phyloP scores from a whole-genome alignment of 306 rosid species.

The Quercus bicolor region DNA sequence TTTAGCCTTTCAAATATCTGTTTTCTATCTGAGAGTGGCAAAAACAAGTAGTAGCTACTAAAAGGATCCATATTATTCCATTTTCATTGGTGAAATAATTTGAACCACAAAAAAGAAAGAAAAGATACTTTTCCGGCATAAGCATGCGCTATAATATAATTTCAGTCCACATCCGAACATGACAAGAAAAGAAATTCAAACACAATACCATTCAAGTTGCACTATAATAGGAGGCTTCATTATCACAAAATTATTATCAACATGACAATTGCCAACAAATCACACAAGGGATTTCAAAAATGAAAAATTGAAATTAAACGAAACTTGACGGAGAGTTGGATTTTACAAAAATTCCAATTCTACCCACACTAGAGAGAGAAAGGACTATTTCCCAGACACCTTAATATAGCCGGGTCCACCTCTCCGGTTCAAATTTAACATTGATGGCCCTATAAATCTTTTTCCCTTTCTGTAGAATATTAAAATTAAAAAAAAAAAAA shows the following conservation, averaged over 20 bases:
- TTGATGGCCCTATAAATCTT: slow-evolving; percentile 24
- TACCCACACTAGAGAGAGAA: slow-evolving; percentile 30
- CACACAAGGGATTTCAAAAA: slow-evolving; percentile 1
- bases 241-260: slow-evolving; percentile 32
- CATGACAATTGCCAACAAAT: slow-evolving; percentile 11
- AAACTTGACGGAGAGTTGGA: slow-evolving; percentile 27
- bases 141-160: not conserved
- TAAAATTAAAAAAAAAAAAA: not conserved
- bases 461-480: slow-evolving; percentile 24
- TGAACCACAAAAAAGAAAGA: not conserved
- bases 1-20: not conserved
- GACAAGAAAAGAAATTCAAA: not conserved
- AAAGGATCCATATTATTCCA: no score
- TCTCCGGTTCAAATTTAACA: slow-evolving; percentile 39
- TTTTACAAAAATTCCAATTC: slow-evolving; percentile 44
- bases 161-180: not conserved
- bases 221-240: slow-evolving; percentile 12
- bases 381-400: slow-evolving; percentile 61
- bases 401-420: slow-evolving; percentile 68
- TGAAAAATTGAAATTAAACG: not conserved
- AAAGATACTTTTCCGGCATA: not conserved
- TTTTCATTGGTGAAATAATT: not conserved
- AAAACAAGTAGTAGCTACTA: not conserved
- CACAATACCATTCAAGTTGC: not conserved
- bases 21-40: not conserved